A percentile compares a stretch with the other conserved stretches of the same genome.
phyloP scores from a whole-genome alignment of 2,329 filamentous ascomycete genomes.

The Stagonosporopsis vannaccii region DNA sequence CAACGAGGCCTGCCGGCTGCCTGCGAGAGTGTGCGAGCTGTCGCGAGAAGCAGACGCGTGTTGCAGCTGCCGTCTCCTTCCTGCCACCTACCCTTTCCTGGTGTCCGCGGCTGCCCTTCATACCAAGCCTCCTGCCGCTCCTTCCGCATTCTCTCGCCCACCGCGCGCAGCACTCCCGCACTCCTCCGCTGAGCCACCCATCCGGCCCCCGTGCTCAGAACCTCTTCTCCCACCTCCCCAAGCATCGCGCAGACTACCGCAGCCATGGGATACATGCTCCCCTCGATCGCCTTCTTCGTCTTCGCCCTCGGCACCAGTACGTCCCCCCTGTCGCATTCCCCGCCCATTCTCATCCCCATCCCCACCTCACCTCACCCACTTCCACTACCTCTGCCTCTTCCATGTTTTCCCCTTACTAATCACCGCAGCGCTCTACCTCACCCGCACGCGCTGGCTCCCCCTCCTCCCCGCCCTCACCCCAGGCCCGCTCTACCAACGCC shows the following conservation, averaged over 20 bases:
- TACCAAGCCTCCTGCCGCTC: constrained; percentile 8
- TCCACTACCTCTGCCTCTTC: too few species aligned
- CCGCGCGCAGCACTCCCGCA: constrained; percentile 24
- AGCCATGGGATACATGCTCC: constrained; percentile 81
- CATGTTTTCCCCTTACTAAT: constrained; percentile 23
- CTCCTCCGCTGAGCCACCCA: constrained; percentile 18
- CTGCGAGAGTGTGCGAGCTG: too few species aligned
- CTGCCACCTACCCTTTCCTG: neutral
- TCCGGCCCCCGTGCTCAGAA: constrained; percentile 4
- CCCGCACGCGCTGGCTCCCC: constrained; percentile 78
- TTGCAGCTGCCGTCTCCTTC: too few species aligned
- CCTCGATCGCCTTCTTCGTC: constrained; percentile 74
- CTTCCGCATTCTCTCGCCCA: constrained; percentile 13
- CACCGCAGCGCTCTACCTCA: constrained; percentile 74
- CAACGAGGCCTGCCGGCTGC: too few species aligned
- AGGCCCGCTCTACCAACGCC: constrained; percentile 74
- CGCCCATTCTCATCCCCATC: too few species aligned
- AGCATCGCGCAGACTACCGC: constrained; percentile 7
- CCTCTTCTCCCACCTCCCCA: neutral
- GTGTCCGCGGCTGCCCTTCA: constrained; percentile 2
- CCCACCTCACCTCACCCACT: neutral
- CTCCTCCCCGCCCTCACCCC: constrained; percentile 64
- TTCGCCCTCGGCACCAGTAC: constrained; percentile 74
- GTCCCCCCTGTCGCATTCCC: constrained; percentile 22
- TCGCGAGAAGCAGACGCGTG: too few species aligned